Conservation (phyloP, 805 yeast species). For the Hanseniaspora thailandica region DNA sequence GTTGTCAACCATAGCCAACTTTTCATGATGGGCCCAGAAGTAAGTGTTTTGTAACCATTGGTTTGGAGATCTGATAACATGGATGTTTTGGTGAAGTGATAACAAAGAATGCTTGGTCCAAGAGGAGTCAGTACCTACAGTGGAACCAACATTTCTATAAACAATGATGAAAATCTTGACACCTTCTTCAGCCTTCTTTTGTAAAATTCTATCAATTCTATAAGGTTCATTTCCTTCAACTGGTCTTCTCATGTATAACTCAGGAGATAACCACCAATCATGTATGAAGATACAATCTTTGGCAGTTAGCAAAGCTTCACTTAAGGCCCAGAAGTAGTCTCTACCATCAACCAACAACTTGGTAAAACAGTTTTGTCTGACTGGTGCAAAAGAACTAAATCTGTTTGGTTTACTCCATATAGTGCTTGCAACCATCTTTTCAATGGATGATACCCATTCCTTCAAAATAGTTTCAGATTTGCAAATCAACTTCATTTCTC, state of each 20-base stretch:
- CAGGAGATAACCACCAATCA: conserved; percentile 99
- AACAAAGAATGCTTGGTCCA: conserved; percentile 91
- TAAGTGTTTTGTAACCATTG: conserved; percentile 84
- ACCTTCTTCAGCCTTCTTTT: conserved; percentile 85
- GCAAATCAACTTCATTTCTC: conserved; percentile 63
- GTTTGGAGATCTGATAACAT: conserved; percentile 87
- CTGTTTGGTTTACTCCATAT: conserved; percentile 66
- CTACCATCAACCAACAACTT: conserved; percentile 97
- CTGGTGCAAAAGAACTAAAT: conserved; percentile 87
- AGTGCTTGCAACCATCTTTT: conserved; percentile 53
- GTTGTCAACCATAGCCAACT: conserved; percentile 74
- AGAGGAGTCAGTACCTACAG: conserved; percentile 84
- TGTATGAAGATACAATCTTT: conserved; percentile 86
- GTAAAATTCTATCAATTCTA: conserved; percentile 78
- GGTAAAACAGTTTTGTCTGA: conserved; percentile 71
- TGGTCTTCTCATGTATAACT: conserved; percentile 82
- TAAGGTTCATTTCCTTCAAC: conserved; percentile 90
- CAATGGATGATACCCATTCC: conserved; percentile 66
- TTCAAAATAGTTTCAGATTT: conserved; percentile 52
- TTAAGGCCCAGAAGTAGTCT: conserved; percentile 92
- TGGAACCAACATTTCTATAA: conserved; percentile 85
- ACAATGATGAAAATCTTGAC: conserved; percentile 85
- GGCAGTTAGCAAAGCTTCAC: conserved; percentile 86
- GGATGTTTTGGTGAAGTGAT: conserved; percentile 73
- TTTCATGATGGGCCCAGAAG: conserved; percentile 99